Conservation (phyloP, 768 basidiomycete species). For the Podaxis sp. region DNA sequence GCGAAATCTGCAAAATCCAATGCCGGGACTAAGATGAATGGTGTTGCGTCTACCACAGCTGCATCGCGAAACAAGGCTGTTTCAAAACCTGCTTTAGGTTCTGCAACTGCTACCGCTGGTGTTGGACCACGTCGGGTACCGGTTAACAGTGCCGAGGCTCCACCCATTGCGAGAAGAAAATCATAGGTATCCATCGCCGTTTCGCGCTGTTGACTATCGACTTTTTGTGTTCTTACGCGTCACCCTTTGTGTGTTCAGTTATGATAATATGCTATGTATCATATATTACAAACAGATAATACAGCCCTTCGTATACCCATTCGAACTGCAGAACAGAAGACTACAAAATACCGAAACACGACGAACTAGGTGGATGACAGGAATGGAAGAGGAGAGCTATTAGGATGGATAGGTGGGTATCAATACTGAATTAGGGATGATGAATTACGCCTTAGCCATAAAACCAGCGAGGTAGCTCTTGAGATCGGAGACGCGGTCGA, state of each 20-base stretch:
- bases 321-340: not conserved
- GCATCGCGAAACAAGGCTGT: not conserved
- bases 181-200: not conserved
- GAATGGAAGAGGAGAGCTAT: not conserved
- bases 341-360: not conserved
- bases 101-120: conserved; percentile 26
- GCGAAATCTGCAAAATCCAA: not conserved
- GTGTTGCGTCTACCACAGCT: not conserved
- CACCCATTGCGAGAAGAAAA: conserved; percentile 26
- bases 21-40: not conserved
- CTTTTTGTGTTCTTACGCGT: not conserved
- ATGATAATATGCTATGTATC: not conserved
- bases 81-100: conserved; percentile 15
- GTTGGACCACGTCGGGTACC: conserved; percentile 65
- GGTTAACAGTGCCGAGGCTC: conserved; percentile 65
- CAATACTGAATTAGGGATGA: not conserved
- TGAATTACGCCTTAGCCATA: conserved; percentile 20
- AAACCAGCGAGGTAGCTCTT: conserved; percentile 50
- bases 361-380: not conserved
- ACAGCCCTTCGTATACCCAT: not conserved
- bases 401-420: not conserved
- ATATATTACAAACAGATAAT: not conserved
- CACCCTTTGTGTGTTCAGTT: not conserved
- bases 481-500: conserved; percentile 39
- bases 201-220: not conserved